Conservation (phyloP, 768 basidiomycete genomes). For the Tylopilus rubrobrunneus region DNA sequence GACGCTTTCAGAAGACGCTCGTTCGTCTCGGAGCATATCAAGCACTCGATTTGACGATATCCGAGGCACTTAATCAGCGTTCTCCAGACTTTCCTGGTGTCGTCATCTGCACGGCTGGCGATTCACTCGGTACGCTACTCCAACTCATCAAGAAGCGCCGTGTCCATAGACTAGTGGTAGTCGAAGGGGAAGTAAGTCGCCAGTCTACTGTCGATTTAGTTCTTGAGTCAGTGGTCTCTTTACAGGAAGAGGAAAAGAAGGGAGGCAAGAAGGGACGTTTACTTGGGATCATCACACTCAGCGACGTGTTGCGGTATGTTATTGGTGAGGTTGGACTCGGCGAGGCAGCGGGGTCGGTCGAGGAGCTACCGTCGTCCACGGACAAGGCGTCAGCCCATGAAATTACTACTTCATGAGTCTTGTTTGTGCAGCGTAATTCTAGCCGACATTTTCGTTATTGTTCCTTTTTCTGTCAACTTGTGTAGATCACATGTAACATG, state of each 20-base stretch:
- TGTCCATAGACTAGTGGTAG: slow-evolving; percentile 92
- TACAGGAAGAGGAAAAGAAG: slow-evolving; percentile 72
- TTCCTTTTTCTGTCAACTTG: neutral
- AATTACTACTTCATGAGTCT: neutral
- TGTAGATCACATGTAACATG: slow-evolving; percentile 18
- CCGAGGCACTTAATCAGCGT: slow-evolving; percentile 87
- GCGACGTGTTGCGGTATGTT: slow-evolving; percentile 82
- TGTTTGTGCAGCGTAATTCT: neutral
- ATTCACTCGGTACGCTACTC: slow-evolving; percentile 87
- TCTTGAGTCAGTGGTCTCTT: neutral
- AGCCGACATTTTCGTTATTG: neutral
- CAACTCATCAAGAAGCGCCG: slow-evolving; percentile 90
- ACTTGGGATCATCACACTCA: slow-evolving; percentile 82
- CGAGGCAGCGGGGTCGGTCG: slow-evolving; percentile 38
- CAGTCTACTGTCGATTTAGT: neutral
- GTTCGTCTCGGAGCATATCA: slow-evolving; percentile 94
- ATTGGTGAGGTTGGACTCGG: slow-evolving; percentile 61
- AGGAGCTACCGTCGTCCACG: slow-evolving; percentile 19
- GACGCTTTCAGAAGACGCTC: slow-evolving; percentile 60
- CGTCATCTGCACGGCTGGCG: slow-evolving; percentile 89
- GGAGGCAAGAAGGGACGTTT: slow-evolving; percentile 83
- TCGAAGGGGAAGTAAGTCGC: slow-evolving; percentile 76
- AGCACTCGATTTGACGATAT: slow-evolving; percentile 90
- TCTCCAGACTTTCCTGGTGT: slow-evolving; percentile 96
- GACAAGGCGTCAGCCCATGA: slow-evolving; percentile 18